Base-by-base conservation (phyloP, 306 rosid species). In the Carpinus fangiana region DNA sequence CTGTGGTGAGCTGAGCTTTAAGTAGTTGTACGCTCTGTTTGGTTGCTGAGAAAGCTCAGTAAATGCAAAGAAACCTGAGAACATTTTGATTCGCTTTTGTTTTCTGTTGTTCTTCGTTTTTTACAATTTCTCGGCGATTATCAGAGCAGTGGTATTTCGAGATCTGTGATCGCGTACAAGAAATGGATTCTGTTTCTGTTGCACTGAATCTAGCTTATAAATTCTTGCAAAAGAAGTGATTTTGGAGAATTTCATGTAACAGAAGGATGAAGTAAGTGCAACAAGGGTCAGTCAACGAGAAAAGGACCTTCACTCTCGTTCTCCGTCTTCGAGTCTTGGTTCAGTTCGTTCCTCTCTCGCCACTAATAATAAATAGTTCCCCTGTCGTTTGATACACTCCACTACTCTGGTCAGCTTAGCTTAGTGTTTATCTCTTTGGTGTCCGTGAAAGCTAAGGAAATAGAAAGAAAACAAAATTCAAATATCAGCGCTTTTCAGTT, bases 391-490 rank as follows among this genome's bases (percentile, higher is more conserved):
- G 72, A 18, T 41, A 38, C 48, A 8, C 34, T 66, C 28, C n/a
- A 17, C 2, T 18, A 38, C 51, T 66, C 50, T 66, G 18, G 1
- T 28, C 43, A 14, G 8, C 23, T 75, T 1, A 47, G 38, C 73
- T 66, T 18, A 3, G 53, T 46, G 55, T 57, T 20, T 64, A 12
- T 43, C 62, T 56, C 46, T 76, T 46, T 82, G 62, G 78, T 70
- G 55, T 48, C 66, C 51, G 21, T 11, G 71, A 34, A 52, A 65
- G 12, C 17, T 55, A 76, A 11, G 68, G 8, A 77, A 31, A 36
- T 75, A 8, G 76, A 70, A 47, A 53, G 71, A 5, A 51, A 60
- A 26, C 41, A 57, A 9, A 57, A 2, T 62, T 13, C 12, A 31
- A 12, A 5, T 31, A 62, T 34, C 17, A 14, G 13, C 12, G 11